Evolutionary conservation across 2,329 filamentous ascomycete species (phyloP), one percentile per base, ranked within the genome.

Genomic region (Cryphonectria nitschkei): DNA sequence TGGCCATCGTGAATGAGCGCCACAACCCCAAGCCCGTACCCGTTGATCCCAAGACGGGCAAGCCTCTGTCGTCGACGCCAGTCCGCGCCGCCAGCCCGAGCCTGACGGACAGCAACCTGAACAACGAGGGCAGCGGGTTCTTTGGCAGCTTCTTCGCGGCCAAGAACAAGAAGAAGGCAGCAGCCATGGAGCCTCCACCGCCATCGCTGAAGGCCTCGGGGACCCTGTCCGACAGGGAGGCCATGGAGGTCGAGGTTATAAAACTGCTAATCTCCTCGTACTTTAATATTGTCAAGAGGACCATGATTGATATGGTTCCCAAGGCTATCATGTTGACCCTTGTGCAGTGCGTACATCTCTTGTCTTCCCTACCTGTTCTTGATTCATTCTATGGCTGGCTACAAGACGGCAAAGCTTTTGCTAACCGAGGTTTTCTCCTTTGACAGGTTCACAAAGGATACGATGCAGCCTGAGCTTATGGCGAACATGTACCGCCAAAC

Each of bases 161-260:
- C 79, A 99, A 98, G 89, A 99, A 98, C 85, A 99, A 98, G 90
- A 99, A 99, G 89, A 98, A 98, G 91, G 97, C 97, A 84, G 96
- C 96, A n/a, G 95, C 95, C 64, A 99, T 99, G 96, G 96, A 99
- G 81, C 87, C 96, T 19, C 96, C 96, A 54, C 96, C 96, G 73
- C 89, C 96, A 41, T 95, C 90, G 58, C 89, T 99, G 70, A 99
- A 98, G 85, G 96, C 96, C 46, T 97, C 94, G 3, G 95, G 96
- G 58, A 97, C 92, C 37, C 86, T 99, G 54, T 97, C 93, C 6
- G 96, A 99, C 83, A 94, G 96, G 73, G 96, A 99, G 81, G 91
- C 90, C 72, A 93, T 97, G 74, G 96, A 99, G 81, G 96, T 99
- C 63, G 96, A 99, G 83, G 95, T 99, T 73, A 99, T 99, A 79